These are phyloP conservation scores for Gastrolobium villosum DNA, from an alignment of 306 rosid genomes.

Conservation along the genomic window DNA sequence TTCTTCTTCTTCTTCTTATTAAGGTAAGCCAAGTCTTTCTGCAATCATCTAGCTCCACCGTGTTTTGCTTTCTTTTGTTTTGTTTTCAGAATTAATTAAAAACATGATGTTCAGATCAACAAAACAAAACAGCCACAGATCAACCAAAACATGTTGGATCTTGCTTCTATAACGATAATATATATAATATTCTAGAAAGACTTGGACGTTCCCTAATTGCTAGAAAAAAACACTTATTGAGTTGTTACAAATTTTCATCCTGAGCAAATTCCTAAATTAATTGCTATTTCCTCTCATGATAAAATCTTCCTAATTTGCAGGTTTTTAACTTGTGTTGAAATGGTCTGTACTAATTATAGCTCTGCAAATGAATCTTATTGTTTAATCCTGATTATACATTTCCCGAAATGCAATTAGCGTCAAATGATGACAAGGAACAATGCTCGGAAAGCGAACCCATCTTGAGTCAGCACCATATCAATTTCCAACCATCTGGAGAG, in stretches of 20 bases:
- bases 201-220: too few relatives aligned
- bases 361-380: slow-evolving; percentile 61
- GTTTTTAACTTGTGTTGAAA: slow-evolving; percentile 63
- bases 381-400: slow-evolving; percentile 58
- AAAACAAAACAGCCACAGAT: neutral
- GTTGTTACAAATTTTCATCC: neutral
- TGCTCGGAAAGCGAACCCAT: slow-evolving; percentile 81
- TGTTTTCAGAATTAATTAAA: neutral
- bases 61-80: neutral
- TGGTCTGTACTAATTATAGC: slow-evolving; percentile 62
- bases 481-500: slow-evolving; percentile 58
- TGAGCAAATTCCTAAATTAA: slow-evolving; percentile 3
- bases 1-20: neutral
- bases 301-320: slow-evolving; percentile 55
- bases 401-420: slow-evolving; percentile 82
- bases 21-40: slow-evolving; percentile 31
- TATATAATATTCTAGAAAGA: too few relatives aligned
- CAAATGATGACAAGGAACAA: slow-evolving; percentile 68
- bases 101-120: neutral
- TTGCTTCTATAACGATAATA: neutral
- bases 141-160: slow-evolving; percentile 7
- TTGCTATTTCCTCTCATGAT: neutral
- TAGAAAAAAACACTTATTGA: neutral
- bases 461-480: slow-evolving; percentile 69
- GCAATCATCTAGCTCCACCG: slow-evolving; percentile 4